Conservation (phyloP, 768 basidiomycete species). For the Agaricus subrufescens region DNA sequence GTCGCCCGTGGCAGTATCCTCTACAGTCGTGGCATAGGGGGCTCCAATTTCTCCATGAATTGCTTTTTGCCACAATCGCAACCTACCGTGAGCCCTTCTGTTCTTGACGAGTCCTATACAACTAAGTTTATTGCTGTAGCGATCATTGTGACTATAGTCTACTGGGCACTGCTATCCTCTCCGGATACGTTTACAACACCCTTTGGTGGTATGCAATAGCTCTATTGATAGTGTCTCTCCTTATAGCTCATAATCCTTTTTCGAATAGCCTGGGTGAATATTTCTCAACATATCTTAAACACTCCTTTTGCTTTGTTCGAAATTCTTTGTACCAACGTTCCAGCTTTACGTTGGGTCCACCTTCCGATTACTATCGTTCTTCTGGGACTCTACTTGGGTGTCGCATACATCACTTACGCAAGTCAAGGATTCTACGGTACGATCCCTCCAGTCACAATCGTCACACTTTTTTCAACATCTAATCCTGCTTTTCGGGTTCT, state of each 20-base stretch:
- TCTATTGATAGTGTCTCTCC: background rate
- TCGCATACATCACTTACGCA: conserved; percentile 63
- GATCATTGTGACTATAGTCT: conserved; percentile 10
- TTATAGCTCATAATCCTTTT: background rate
- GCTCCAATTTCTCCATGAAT: conserved; percentile 12
- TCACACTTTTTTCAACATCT: background rate
- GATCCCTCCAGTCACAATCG: conserved; percentile 16
- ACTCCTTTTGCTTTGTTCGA: conserved; percentile 52
- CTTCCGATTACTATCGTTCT: conserved; percentile 43
- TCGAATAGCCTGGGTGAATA: conserved; percentile 47
- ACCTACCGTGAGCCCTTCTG: conserved; percentile 13
- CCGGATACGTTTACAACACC: conserved; percentile 1
- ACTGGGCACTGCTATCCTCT: conserved; percentile 12
- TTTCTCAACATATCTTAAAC: conserved; percentile 62
- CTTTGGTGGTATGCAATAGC: background rate
- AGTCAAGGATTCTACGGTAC: conserved; percentile 63
- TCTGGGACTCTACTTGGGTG: conserved; percentile 53
- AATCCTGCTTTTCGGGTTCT: background rate
- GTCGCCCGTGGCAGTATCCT: conserved; percentile 4
- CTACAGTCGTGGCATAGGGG: conserved; percentile 13
- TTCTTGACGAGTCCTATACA: background rate
- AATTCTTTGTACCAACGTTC: conserved; percentile 47
- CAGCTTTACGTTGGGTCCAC: conserved; percentile 48
- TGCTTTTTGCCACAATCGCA: conserved; percentile 12
- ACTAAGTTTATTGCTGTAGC: background rate